These are phyloP conservation scores for Myriosclerotinia duriaeana DNA, from an alignment of 2,329 filamentous ascomycete species.

Conservation along the genomic window DNA sequence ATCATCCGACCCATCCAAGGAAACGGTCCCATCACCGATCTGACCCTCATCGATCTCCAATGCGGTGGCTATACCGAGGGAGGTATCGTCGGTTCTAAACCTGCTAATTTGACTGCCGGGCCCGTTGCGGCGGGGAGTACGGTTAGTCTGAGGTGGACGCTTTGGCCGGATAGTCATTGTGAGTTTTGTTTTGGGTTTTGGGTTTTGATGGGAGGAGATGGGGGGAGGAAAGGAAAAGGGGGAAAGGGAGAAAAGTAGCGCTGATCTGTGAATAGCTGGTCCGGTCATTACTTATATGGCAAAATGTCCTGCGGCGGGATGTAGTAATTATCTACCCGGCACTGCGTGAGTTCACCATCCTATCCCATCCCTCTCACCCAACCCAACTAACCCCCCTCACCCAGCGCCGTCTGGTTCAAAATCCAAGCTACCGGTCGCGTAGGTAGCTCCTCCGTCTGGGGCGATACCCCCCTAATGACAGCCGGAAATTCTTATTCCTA, in stretches of 20 bases:
- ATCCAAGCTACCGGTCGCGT: constrained; percentile 46
- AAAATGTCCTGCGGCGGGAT: constrained; percentile 50
- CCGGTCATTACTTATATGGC: constrained; percentile 62
- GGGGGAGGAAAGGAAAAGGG: neutral
- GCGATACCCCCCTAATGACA: constrained; percentile 35
- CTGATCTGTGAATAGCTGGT: constrained; percentile 42
- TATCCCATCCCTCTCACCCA: too few species aligned
- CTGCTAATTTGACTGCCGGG: constrained; percentile 56
- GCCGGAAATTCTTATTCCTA: constrained; percentile 50
- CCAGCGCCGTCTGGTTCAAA: constrained; percentile 45
- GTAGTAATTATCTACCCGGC: constrained; percentile 50
- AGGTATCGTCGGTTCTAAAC: constrained; percentile 49
- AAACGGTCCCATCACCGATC: constrained; percentile 57
- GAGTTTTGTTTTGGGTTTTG: neutral
- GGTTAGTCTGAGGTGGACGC: constrained; percentile 56
- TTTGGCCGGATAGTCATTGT: constrained; percentile 45
- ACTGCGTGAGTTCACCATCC: constrained; percentile 39
- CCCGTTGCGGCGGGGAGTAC: constrained; percentile 53
- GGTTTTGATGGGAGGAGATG: too few species aligned
- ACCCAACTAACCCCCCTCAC: neutral
- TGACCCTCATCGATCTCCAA: constrained; percentile 54
- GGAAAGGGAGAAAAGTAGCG: neutral
- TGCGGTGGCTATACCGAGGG: constrained; percentile 55
- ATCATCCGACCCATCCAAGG: constrained; percentile 58
- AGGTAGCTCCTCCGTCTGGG: constrained; percentile 31